phyloP scores from a whole-genome alignment of 106 monocot genomes.

The Apostasia shenzhenica region DNA sequence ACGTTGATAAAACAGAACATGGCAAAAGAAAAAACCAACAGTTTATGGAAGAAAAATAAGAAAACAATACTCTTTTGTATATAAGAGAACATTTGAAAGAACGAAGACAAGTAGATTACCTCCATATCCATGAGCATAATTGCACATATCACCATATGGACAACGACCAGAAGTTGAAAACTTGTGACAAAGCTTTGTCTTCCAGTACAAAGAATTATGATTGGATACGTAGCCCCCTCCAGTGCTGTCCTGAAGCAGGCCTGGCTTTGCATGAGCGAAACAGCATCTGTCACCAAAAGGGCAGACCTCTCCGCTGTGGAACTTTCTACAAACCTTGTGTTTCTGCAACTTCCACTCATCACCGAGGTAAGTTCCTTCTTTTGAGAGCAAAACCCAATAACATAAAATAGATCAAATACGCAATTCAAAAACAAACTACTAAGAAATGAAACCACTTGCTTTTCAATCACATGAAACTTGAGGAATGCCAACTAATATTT shows the following conservation, averaged over 20 bases:
- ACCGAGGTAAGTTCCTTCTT: neutral
- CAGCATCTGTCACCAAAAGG: constrained; percentile 32
- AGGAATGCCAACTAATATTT: neutral
- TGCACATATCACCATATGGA: constrained; percentile 21
- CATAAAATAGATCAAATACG: neutral
- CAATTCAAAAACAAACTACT: neutral
- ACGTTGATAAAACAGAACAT: neutral
- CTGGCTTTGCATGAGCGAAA: constrained; percentile 23
- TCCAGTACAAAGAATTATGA: constrained; percentile 11
- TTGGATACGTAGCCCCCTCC: neutral
- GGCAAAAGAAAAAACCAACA: neutral
- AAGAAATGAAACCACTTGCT: no score
- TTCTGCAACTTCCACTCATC: constrained; percentile 7
- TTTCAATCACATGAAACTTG: no score
- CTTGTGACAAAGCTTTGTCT: constrained; percentile 28
- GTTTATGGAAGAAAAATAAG: neutral
- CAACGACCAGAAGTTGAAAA: constrained; percentile 23
- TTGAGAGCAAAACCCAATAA: neutral
- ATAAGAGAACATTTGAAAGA: neutral
- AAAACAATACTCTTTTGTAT: neutral
- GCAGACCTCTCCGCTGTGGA: constrained; percentile 21
- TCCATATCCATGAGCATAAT: constrained; percentile 26
- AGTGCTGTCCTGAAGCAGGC: constrained; percentile 8
- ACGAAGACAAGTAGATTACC: constrained; percentile 8
- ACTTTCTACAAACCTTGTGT: constrained; percentile 29